Conservation (phyloP, 208 protist species). For the Acanthamoeba castellanii region DNA sequence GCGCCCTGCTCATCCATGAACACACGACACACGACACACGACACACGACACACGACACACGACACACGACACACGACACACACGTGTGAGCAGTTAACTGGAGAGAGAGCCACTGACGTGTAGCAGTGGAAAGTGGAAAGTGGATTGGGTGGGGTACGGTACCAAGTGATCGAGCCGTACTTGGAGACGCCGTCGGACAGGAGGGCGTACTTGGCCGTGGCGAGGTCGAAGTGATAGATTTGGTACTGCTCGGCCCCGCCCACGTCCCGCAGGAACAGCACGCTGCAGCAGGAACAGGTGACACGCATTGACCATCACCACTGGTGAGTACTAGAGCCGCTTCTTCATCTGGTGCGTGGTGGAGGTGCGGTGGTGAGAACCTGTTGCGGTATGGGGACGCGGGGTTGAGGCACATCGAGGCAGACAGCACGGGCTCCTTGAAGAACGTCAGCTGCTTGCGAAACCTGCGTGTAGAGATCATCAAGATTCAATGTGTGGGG, state of each 20-base stretch:
- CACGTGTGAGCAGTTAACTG: background rate
- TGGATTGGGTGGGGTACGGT: no score
- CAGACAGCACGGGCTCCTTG: slow-evolving; percentile 3
- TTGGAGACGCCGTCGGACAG: slow-evolving; percentile 28
- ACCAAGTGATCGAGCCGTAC: background rate
- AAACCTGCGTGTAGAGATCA: background rate
- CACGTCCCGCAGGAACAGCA: slow-evolving; percentile 26
- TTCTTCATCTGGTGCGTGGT: no score
- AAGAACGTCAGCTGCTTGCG: slow-evolving; percentile 62
- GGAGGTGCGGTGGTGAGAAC: background rate
- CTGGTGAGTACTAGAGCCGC: no score
- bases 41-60: background rate
- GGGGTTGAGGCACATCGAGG: slow-evolving; percentile 12
- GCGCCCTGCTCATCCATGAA: background rate
- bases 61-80: background rate
- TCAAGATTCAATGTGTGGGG: no score
- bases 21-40: no score
- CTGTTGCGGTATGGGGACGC: background rate
- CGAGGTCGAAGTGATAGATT: slow-evolving; percentile 44
- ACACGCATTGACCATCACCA: background rate
- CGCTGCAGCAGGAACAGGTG: background rate
- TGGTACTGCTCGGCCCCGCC: slow-evolving; percentile 43
- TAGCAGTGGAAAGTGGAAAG: no score
- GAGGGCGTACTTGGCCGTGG: background rate
- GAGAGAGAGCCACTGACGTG: background rate